These are phyloP conservation scores for Xanthoconium stramineum DNA, from an alignment of 768 basidiomycete genomes.

Conservation along the genomic window DNA sequence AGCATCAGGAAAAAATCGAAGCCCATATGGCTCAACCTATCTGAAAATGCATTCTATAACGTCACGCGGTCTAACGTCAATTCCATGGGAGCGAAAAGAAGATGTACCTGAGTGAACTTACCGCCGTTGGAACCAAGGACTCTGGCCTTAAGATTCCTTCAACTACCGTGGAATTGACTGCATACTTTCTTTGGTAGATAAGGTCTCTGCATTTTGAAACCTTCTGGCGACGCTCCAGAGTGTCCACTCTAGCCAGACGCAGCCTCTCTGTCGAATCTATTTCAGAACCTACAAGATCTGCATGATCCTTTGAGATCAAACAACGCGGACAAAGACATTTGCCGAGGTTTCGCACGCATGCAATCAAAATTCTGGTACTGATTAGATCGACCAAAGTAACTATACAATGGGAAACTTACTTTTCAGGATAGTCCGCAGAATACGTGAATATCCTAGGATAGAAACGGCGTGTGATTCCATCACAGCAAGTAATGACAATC, in stretches of 20 bases:
- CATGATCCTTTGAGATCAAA: background rate
- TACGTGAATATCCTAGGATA: too few relatives aligned
- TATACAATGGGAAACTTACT: too few relatives aligned
- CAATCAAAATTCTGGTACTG: background rate
- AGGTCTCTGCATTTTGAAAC: background rate
- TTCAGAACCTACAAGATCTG: background rate
- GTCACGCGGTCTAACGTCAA: too few relatives aligned
- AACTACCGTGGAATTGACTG: too few relatives aligned
- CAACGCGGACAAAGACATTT: background rate
- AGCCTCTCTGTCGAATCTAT: background rate
- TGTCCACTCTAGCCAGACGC: background rate
- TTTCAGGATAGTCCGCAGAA: too few relatives aligned
- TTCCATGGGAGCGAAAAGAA: background rate
- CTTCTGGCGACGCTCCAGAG: background rate
- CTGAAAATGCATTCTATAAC: background rate
- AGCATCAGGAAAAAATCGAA: background rate
- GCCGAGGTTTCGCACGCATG: background rate
- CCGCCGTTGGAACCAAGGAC: background rate
- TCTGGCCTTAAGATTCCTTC: background rate
- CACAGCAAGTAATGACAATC: too few relatives aligned
- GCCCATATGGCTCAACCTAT: background rate
- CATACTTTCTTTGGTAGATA: background rate
- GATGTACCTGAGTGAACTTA: background rate
- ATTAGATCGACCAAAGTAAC: too few relatives aligned
- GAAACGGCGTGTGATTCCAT: too few relatives aligned